A percentile compares a stretch with the other conserved stretches of the same genome.
phyloP scores from a whole-genome alignment of 2,329 filamentous ascomycete genomes.

The Cyphellophora attinorum region DNA sequence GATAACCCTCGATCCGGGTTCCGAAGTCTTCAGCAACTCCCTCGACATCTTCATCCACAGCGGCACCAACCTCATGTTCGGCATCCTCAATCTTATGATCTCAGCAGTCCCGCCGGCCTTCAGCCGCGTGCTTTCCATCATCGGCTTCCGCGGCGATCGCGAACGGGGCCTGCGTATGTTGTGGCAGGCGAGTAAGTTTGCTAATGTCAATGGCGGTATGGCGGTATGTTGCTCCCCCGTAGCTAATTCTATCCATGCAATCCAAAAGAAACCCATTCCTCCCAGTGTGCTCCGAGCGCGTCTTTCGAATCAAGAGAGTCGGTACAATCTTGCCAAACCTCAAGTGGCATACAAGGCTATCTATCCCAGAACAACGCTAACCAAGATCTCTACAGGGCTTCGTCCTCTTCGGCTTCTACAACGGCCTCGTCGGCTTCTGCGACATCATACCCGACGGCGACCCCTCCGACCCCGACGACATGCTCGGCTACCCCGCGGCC shows the following conservation, averaged over 20 bases:
- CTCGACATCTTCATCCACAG: slow-evolving; percentile 85
- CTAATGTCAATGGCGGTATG: slow-evolving; percentile 88
- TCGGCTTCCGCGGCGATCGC: slow-evolving; percentile 85
- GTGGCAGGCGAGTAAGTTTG: slow-evolving; percentile 78
- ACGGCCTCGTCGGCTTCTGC: slow-evolving; percentile 72
- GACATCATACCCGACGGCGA: slow-evolving; percentile 62
- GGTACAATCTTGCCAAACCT: too few relatives aligned
- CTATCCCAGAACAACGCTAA: too few relatives aligned
- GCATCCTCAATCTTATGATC: slow-evolving; percentile 74
- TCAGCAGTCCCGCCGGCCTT: slow-evolving; percentile 89
- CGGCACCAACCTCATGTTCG: slow-evolving; percentile 81
- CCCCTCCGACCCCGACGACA: slow-evolving; percentile 44
- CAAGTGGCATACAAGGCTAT: too few relatives aligned
- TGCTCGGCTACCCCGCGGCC: slow-evolving; percentile 62
- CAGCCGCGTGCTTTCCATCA: slow-evolving; percentile 72
- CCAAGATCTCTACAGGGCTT: too few relatives aligned
- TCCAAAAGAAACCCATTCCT: too few relatives aligned
- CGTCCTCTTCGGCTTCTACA: slow-evolving; percentile 76
- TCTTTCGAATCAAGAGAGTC: slow-evolving; percentile 58
- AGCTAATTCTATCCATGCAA: too few relatives aligned
- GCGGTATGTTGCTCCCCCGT: too few relatives aligned
- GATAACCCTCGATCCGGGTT: slow-evolving; percentile 44
- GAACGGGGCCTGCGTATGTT: slow-evolving; percentile 74
- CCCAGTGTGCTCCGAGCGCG: slow-evolving; percentile 68
- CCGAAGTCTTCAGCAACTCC: slow-evolving; percentile 59